Evolutionary conservation across 2,329 filamentous ascomycete species (phyloP).

Genomic region (Phoma herbarum): DNA sequence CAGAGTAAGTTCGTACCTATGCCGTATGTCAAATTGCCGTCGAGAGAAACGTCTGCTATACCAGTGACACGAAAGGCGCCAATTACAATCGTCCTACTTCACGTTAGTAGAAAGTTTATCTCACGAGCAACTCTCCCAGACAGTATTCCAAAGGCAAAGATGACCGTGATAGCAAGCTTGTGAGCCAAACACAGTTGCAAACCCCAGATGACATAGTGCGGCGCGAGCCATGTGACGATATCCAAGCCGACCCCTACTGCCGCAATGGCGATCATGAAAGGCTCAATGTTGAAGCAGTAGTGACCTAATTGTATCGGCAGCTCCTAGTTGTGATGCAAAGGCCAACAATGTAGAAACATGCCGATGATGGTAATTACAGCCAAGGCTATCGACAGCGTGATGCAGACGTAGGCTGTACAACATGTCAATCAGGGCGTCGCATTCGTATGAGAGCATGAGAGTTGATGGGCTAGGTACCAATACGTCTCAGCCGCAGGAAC

Average conservation of each 20-base stretch:
- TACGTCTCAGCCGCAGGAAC: not conserved
- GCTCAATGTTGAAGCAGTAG: constrained; percentile 32
- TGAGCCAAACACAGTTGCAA: constrained; percentile 33
- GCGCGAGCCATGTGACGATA: constrained; percentile 33
- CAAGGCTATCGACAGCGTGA: not conserved
- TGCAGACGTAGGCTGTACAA: not conserved
- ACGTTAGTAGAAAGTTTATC: not conserved
- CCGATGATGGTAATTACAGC: not conserved
- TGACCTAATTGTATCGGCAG: constrained; percentile 23
- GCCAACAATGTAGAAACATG: constrained; percentile 27
- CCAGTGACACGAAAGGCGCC: constrained; percentile 6
- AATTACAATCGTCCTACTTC: constrained; percentile 4
- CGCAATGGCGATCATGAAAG: constrained; percentile 22
- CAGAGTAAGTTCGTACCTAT: constrained; percentile 30
- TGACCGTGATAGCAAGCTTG: constrained; percentile 35
- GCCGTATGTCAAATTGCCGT: constrained; percentile 28
- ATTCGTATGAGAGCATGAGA: not conserved
- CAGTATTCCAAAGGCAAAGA: constrained; percentile 39
- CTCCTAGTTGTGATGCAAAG: constrained; percentile 35
- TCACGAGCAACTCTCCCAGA: constrained; percentile 8
- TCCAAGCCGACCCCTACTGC: constrained; percentile 31
- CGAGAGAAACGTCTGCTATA: not conserved
- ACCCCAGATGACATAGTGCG: constrained; percentile 39
- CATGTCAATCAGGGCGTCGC: not conserved
- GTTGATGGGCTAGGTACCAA: not conserved